phyloP scores from a whole-genome alignment of 148 eudicot species.

The Dysphania ambrosioides region DNA sequence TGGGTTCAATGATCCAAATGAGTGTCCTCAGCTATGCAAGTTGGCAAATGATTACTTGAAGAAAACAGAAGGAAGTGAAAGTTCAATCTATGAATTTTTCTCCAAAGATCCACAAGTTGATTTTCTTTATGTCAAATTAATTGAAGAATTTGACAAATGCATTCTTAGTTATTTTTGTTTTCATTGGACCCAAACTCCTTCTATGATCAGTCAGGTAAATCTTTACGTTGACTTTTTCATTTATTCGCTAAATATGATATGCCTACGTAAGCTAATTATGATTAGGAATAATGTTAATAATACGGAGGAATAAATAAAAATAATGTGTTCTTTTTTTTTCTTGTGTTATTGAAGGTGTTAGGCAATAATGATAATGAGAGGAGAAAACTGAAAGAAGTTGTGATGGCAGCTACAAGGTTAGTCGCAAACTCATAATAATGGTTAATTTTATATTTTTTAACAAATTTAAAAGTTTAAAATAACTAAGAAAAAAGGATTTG shows the following conservation, averaged over 20 bases:
- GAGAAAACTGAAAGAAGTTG: conserved; percentile 52
- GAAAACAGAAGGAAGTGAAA: conserved; percentile 49
- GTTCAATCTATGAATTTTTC: conserved; percentile 54
- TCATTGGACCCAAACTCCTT: conserved; percentile 69
- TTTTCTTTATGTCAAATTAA: conserved; percentile 51
- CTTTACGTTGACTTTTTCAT: no score
- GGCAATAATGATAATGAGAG: conserved; percentile 50
- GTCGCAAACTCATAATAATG: not conserved
- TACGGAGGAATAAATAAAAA: no score
- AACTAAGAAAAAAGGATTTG: no score
- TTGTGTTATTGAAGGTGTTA: conserved; percentile 44
- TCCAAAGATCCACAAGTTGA: conserved; percentile 43
- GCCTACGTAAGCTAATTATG: no score
- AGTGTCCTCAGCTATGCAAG: conserved; percentile 59
- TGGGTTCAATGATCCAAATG: conserved; percentile 63
- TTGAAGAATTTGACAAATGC: conserved; percentile 83
- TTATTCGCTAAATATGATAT: no score
- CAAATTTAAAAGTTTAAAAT: no score
- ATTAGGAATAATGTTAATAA: no score
- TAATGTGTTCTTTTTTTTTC: no score
- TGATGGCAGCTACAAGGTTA: conserved; percentile 84
- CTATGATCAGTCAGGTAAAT: conserved; percentile 59
- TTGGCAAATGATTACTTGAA: conserved; percentile 59
- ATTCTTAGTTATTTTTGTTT: conserved; percentile 74
- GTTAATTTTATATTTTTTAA: no score